phyloP scores from a whole-genome alignment of 202 grass and related monocot genomes.

The Musa balbisiana region DNA sequence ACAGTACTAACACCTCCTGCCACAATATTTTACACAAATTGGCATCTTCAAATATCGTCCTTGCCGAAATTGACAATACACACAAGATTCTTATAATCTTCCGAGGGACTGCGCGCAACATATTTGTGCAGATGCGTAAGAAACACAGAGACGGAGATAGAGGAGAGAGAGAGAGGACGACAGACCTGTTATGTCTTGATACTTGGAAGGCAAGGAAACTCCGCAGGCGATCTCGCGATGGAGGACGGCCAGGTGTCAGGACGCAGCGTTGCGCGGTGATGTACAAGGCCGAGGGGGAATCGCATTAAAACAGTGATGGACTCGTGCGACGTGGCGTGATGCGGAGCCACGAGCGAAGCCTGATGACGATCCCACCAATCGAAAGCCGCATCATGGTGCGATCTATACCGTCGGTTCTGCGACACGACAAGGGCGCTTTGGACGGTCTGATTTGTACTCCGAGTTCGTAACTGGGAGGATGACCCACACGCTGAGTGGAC shows the following conservation, averaged over 20 bases:
- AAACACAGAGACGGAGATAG: neutral
- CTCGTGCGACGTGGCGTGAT: neutral
- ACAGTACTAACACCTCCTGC: neutral
- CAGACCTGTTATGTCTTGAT: neutral
- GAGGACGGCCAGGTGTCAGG: neutral
- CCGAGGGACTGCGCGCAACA: neutral
- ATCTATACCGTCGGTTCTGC: neutral
- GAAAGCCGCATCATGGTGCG: neutral
- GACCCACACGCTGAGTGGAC: neutral
- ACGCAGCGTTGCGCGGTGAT: neutral
- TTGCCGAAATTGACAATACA: neutral
- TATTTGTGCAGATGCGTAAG: neutral
- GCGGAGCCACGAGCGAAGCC: neutral
- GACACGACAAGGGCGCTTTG: neutral
- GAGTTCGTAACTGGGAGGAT: neutral
- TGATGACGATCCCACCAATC: neutral
- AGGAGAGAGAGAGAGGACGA: neutral
- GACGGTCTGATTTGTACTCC: neutral
- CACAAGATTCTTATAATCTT: neutral
- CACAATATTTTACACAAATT: neutral
- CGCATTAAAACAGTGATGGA: neutral
- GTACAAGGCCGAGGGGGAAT: neutral
- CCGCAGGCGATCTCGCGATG: neutral
- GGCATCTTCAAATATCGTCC: neutral
- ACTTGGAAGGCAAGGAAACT: neutral